phyloP scores from a whole-genome alignment of 176 grass and related monocot species.

The Thalia dealbata region DNA sequence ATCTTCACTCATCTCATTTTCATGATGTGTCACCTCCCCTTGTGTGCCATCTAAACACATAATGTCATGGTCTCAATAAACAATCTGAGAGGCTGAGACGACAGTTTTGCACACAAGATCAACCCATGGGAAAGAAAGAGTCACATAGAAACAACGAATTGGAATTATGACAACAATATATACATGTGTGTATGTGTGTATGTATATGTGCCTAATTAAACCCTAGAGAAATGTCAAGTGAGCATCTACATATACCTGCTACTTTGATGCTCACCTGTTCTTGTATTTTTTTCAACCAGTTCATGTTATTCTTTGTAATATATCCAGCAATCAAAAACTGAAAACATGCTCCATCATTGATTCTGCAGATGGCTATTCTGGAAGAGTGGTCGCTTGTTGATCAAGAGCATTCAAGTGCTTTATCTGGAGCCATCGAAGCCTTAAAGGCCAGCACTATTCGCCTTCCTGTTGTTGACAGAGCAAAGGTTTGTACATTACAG shows the following conservation, averaged over 20 bases:
- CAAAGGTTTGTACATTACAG: constrained; percentile 51
- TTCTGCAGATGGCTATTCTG: constrained; percentile 62
- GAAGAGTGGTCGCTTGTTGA: constrained; percentile 84
- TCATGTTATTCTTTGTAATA: neutral
- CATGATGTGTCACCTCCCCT: too few species aligned
- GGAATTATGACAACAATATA: too few species aligned
- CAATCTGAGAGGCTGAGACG: too few species aligned
- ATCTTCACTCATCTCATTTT: neutral
- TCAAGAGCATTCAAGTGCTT: constrained; percentile 47
- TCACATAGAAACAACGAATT: too few species aligned
- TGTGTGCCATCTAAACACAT: too few species aligned
- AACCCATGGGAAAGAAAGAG: too few species aligned
- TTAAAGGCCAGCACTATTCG: constrained; percentile 78
- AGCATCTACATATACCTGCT: neutral
- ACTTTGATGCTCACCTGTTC: neutral
- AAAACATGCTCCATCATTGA: neutral
- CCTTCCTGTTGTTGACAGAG: constrained; percentile 60
- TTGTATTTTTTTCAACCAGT: neutral
- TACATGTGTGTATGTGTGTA: too few species aligned
- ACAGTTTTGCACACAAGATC: too few species aligned
- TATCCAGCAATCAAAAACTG: neutral
- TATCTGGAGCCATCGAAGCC: constrained; percentile 67
- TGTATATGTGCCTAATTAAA: too few species aligned
- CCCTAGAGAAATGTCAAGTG: too few species aligned
- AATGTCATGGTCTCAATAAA: too few species aligned